Evolutionary conservation across 1,284 basidiomycete genomes (phyloP), one percentile per base, ranked within the genome.

Genomic region (Cutaneotrichosporon sp.): DNA sequence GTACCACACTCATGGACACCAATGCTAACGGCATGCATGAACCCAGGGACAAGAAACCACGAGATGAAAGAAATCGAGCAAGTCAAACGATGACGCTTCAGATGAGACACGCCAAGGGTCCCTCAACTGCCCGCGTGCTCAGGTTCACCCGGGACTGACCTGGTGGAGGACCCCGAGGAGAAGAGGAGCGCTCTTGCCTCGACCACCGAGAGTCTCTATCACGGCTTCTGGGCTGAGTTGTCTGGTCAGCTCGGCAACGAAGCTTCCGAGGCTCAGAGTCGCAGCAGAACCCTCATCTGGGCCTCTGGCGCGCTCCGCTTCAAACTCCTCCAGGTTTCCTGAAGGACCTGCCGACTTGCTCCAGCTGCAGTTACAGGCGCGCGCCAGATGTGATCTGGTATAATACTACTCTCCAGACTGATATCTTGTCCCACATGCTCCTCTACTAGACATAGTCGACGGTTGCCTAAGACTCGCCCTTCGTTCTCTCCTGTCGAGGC

Each of bases 21-120:
- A 56, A 11, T 14, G 21, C 36, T 56, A 56, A 56, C 55, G 55
- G 55, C 55, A 56, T 56, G 22, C 36, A 26, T 36, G 55, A 40
- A 38, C 55, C 55, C 55, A 56, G 55, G 55, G 55, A 56, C 55
- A 56, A 34, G 55, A n/a, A 40, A 56, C 34, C 40, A 26, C 55
- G 34, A 56, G 55, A 56, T 40, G 55, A 56, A 56, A n/a, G n/a
- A 36, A 56, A 56, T 40, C 55, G 55, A 56, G 34, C 55, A 40
- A 21, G 55, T 38, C 55, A 56, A 56, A 56, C 55, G 34, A 56
- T 38, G 55, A 42, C 55, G 55, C 55, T 56, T 56, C 21, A n/a
- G 55, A 56, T 56, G 55, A 56, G 55, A 56, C 55, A 56, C n/a
- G 21, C n/a, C 9, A 38, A 56, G 55, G 55, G 55, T 40, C 55